Evolutionary conservation across 2,329 filamentous ascomycete species (phyloP), one percentile per base, ranked within the genome.

Genomic region (Zasmidium citrigriseum): DNA sequence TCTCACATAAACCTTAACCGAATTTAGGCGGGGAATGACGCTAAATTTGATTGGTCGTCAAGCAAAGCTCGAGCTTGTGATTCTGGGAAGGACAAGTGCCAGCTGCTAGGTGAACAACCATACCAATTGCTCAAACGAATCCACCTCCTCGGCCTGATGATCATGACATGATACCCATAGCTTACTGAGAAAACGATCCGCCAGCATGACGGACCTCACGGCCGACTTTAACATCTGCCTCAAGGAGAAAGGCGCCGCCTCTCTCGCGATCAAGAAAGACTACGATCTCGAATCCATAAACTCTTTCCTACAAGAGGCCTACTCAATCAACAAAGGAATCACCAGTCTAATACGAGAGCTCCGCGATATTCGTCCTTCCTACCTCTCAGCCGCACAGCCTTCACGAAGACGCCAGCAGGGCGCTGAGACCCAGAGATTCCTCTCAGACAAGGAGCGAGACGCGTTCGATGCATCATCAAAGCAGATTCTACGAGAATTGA

Each of bases 221-320:
- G 78, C 85, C 38, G 72, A 82, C 46, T 88, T 93, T 76, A 87
- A 91, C 72, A 80, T 87, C 72, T 81, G 89, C 48, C 82, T 93
- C 22, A 82, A 82, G 68, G 77, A 81, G 66, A 84, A 84, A 61
- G 20, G 77, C 84, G 74, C 64, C 18, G 82, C 82, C 46, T 77
- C 78, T 24, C 76, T 80, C 7, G 80, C 82, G 12, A 64, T 82
- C 76, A 66, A 73, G 55, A 72, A 76, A 60, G 70, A 69, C 11
- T 78, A 75, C 61, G 72, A 72, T 59, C 68, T 75, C 52, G 71
- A 72, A 48, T 68, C 70, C 54, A 83, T 95, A 52, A 90, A 97
- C 73, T 89, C 89, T 68, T 99, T 98, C 72, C 80, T 98, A 29
- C 92, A 93, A 72, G 93, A 98, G 77, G 95, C 95, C 54, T 95